Evolutionary conservation across 805 yeast genomes (phyloP).

Genomic region (Yamadazyma takamatsuzukensis): DNA sequence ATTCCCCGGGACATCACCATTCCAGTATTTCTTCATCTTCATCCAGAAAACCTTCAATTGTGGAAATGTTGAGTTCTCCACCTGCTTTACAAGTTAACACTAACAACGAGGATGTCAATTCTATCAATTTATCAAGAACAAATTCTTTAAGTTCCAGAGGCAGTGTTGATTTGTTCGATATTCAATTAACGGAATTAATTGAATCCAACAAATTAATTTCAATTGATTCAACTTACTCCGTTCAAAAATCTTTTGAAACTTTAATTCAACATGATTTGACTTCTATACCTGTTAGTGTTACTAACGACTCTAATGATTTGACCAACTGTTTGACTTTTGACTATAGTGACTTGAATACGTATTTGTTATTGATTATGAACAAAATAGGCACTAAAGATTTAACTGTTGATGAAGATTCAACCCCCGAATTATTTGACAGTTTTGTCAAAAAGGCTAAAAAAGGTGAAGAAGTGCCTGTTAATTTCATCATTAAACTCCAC

Average conservation of each 20-base stretch:
- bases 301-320: constrained; percentile 30
- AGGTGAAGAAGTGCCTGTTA: constrained; percentile 90
- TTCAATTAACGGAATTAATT: constrained; percentile 67
- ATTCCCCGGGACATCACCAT: constrained; percentile 5
- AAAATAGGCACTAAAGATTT: constrained; percentile 46
- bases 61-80: constrained; percentile 71
- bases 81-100: constrained; percentile 54
- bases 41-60: constrained; percentile 60
- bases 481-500: constrained; percentile 77
- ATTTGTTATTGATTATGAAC: constrained; percentile 78
- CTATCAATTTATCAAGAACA: constrained; percentile 37
- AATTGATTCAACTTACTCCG: constrained; percentile 64
- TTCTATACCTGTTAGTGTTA: constrained; percentile 67
- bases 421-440: constrained; percentile 21
- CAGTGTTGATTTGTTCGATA: constrained; percentile 65
- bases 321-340: constrained; percentile 79
- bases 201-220: constrained; percentile 74
- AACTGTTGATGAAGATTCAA: constrained; percentile 22
- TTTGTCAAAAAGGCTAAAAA: constrained; percentile 63
- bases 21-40: constrained; percentile 10
- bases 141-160: constrained; percentile 24
- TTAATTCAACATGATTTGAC: constrained; percentile 72
- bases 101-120: constrained; percentile 33
- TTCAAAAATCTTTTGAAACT: constrained; percentile 85
- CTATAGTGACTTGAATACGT: constrained; percentile 86